Base-by-base conservation (phyloP, 1,139 yeast genomes). In the Nakaseomyces uthaithaninus region DNA sequence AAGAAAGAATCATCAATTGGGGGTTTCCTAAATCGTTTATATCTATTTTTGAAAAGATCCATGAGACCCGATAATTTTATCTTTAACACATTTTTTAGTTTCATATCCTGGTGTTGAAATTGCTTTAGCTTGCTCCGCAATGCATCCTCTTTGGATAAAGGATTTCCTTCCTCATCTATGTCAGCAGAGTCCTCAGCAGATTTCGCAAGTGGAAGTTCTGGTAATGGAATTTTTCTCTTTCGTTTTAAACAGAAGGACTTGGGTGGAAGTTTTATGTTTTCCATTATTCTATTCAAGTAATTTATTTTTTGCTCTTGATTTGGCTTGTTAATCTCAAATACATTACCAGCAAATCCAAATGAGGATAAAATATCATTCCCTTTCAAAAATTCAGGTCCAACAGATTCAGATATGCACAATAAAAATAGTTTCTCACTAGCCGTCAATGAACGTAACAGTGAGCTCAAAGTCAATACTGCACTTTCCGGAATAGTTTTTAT, bases 21-120 rank as follows among this genome's bases (percentile, higher is more conserved):
- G 0, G 99, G 97, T 55, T 89, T 91, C 53, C 78, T 81, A 66
- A 91, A 93, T 44, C 95, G 70, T 55, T 86, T 86, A 59, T 91
- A 91, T 38, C 97, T 71, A 43, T 69, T 77, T 53, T 89, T 87
- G 64, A 91, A 81, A 28, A 85, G 66, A 48, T 91, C 97, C 94
- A 91, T 84, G 36, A 93, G 65, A 1, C 86, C 87, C 9, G 95
- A 82, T 23, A 91, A 68, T 59, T 83, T 86, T 44, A 91, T 77
- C 60, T 91, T 93, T 46, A 91, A 67, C 9, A 83, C 70, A 57
- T 91, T 89, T 59, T 86, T 87, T 47, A 87, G 65, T 55, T 82
- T 80, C 67, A 86, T 80, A 58, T 91, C 97, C 42, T 73, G 70
- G 48, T 77, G 75, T 47, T 78, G 85, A 47, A 72, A 75, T 25